These are phyloP conservation scores for Curvularia sp. DNA, from an alignment of 2,329 filamentous ascomycete genomes.

Conservation along the genomic window DNA sequence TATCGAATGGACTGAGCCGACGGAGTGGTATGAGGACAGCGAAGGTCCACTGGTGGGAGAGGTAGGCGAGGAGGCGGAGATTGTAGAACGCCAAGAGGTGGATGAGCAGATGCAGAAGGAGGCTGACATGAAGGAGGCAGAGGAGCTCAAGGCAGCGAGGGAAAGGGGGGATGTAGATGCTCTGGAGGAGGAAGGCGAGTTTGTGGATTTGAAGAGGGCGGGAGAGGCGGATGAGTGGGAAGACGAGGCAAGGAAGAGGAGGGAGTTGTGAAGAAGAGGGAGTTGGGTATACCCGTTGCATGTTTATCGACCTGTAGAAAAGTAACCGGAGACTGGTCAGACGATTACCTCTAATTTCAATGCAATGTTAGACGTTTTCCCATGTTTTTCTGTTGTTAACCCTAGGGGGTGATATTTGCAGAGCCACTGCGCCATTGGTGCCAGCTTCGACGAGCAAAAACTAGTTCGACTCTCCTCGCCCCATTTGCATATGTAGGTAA, in stretches of 20 bases:
- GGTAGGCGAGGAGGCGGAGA: slow-evolving; percentile 43
- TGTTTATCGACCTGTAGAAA: background rate
- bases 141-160: slow-evolving; percentile 6
- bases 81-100: slow-evolving; percentile 38
- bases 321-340: background rate
- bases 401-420: background rate
- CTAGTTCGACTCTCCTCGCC: too few relatives aligned
- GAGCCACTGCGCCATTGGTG: background rate
- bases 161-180: slow-evolving; percentile 8
- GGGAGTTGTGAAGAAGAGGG: slow-evolving; percentile 18
- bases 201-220: slow-evolving; percentile 26
- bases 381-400: background rate
- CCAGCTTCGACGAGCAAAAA: background rate
- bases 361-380: background rate
- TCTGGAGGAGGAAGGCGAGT: slow-evolving; percentile 18
- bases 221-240: slow-evolving; percentile 16
- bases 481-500: background rate
- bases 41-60: slow-evolving; percentile 37
- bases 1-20: slow-evolving; percentile 67
- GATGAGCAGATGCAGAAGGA: slow-evolving; percentile 33
- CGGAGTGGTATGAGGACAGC: slow-evolving; percentile 68
- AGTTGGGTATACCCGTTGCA: background rate
- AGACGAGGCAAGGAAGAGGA: slow-evolving; percentile 22
- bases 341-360: background rate
- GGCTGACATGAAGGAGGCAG: slow-evolving; percentile 20